Base-by-base conservation (phyloP, 2,329 filamentous ascomycete species). In the Diaporthe citriasiana region DNA sequence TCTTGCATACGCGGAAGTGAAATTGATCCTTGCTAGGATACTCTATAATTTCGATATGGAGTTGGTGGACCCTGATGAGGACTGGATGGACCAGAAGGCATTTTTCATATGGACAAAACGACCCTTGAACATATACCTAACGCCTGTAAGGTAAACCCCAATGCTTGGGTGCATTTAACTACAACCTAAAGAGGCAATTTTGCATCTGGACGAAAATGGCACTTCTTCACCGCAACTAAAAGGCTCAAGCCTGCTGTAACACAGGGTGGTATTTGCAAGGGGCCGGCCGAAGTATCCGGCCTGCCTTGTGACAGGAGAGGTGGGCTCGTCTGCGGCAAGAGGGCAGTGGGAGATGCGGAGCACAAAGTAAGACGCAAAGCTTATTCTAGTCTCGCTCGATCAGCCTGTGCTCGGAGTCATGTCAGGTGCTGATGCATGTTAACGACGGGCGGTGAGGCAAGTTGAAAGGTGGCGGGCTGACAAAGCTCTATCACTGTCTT, bases 1-100 rank as follows among this genome's bases (percentile, higher is more conserved):
- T 72, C 81, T 89, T 47, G 87, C 87, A 3, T 87, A 87, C 70
- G 81, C 84, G 25, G 87, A 89, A 76, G 86, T 89, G 82, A 82
- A 87, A 7, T 77, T 87, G 9, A 85, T 89, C 45, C 77, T 89
- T 8, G 83, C 85, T 0, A 83, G 83, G 5, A 76, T 89, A 10
- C 76, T 89, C 0, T 89, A 82, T 78, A 86, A 85, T 65, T 89
- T 88, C 76, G 87, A 89, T 71, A 72, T 88, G 75, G 77, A 79
- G 56, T 78, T 87, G 38, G 81, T 81, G 0, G 78, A 84, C 5
- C 81, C 83, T 25, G 81, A 80, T 38, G 53, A 77, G 7, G 74
- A 80, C 47, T 87, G 86, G 86, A 77, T 84, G 17, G 77, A 79
- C 12, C 85, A 87, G 74, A 80, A 79, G 59, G 79, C 81, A 25